These are phyloP conservation scores for Ceratobasidium sp. DNA, from an alignment of 1,284 basidiomycete genomes.

Conservation along the genomic window DNA sequence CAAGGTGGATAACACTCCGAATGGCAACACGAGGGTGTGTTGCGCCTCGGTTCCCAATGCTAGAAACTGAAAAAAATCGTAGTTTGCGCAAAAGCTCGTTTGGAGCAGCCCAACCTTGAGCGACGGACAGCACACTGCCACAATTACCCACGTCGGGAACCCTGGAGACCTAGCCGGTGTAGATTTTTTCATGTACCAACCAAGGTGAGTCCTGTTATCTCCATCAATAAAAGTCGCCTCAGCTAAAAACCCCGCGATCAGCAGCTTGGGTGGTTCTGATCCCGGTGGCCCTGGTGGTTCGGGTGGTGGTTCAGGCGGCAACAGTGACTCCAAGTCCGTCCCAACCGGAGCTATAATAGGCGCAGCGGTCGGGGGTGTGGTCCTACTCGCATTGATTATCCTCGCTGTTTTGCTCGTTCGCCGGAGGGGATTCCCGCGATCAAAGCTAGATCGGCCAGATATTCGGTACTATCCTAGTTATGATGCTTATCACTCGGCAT, in stretches of 20 bases:
- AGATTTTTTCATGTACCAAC: conserved; percentile 25
- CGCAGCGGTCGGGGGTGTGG: not conserved
- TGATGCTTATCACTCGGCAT: too few species aligned
- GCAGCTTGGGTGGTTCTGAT: not conserved
- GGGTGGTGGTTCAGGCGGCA: not conserved
- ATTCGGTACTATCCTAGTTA: too few species aligned
- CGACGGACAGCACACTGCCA: not conserved
- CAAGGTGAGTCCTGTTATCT: not conserved
- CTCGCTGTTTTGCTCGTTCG: too few species aligned
- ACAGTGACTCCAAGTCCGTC: not conserved
- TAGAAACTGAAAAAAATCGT: not conserved
- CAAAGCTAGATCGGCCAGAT: too few species aligned
- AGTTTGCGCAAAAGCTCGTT: conserved; percentile 13
- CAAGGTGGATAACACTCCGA: not conserved
- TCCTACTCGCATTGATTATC: not conserved
- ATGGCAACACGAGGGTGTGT: not conserved
- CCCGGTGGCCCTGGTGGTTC: too few species aligned
- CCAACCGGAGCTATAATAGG: not conserved
- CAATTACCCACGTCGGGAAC: conserved; percentile 1
- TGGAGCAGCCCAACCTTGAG: conserved; percentile 5
- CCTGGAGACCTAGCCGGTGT: not conserved
- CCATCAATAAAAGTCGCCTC: not conserved
- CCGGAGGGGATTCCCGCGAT: too few species aligned
- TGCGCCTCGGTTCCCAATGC: too few species aligned
- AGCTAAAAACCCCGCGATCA: not conserved